A percentile compares a stretch with the other conserved stretches of the same genome.
phyloP scores from a whole-genome alignment of 2,329 filamentous ascomycete species.

The Pseudogymnoascus sp. region DNA sequence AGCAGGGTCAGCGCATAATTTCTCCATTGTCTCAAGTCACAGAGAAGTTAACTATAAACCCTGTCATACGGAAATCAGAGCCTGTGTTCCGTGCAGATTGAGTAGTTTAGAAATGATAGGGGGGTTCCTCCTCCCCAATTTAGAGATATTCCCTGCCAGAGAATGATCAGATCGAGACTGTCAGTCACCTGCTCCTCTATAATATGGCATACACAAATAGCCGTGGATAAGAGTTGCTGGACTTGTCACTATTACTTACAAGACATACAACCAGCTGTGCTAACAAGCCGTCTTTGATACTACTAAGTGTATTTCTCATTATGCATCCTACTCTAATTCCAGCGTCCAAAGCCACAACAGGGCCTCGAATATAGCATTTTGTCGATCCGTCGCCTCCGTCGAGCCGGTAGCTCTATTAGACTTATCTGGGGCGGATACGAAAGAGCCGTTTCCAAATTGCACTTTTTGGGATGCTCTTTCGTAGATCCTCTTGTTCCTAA shows the following conservation, averaged over 20 bases:
- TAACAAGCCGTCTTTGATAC: neutral
- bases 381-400: neutral
- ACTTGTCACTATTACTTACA: neutral
- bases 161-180: neutral
- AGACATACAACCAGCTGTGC: neutral
- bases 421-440: neutral
- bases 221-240: neutral
- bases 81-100: neutral
- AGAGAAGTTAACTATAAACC: neutral
- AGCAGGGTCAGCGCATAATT: neutral
- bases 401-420: neutral
- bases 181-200: neutral
- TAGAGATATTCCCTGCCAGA: neutral
- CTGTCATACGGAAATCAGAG: neutral
- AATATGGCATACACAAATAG: neutral
- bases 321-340: neutral
- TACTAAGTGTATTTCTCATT: neutral
- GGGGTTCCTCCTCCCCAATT: neutral
- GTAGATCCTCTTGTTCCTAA: neutral
- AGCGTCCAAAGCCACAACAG: neutral
- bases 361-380: neutral
- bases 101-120: neutral
- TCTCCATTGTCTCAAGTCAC: neutral
- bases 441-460: neutral
- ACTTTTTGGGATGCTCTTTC: neutral